A percentile compares a stretch with the other conserved stretches of the same genome.
Evolutionary conservation across 1,284 basidiomycete species (phyloP).

Genomic region (Tilletia walkeri): DNA sequence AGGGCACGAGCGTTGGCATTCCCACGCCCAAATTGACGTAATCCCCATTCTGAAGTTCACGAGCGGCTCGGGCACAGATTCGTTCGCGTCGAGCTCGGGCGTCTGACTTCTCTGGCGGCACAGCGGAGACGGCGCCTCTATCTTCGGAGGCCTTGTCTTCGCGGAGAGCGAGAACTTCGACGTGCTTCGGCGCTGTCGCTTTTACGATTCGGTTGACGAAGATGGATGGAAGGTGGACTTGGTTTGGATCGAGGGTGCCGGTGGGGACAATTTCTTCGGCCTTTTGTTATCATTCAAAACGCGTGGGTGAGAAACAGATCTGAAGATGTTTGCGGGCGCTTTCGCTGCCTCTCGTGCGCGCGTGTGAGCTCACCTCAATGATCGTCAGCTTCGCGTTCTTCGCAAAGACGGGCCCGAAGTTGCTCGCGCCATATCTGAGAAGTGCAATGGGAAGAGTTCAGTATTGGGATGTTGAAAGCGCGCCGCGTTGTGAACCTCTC

Average conservation of each 20-base stretch:
- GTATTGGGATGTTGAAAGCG: too few relatives aligned
- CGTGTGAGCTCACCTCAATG: slow-evolving; percentile 67
- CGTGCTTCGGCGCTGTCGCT: slow-evolving; percentile 60
- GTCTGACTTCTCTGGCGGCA: slow-evolving; percentile 61
- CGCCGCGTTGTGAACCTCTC: too few relatives aligned
- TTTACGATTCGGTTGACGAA: slow-evolving; percentile 83
- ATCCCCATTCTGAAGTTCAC: slow-evolving; percentile 85
- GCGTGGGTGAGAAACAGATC: slow-evolving; percentile 10
- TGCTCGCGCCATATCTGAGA: slow-evolving; percentile 77
- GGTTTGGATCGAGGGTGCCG: slow-evolving; percentile 77
- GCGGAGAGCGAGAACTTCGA: slow-evolving; percentile 43
- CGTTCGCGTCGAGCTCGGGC: slow-evolving; percentile 65
- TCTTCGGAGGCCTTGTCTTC: slow-evolving; percentile 46
- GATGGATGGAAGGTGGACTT: slow-evolving; percentile 66
- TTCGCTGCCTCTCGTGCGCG: slow-evolving; percentile 11
- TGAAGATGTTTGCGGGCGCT: not conserved
- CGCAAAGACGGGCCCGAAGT: slow-evolving; percentile 83
- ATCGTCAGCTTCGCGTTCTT: slow-evolving; percentile 86
- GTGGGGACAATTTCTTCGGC: slow-evolving; percentile 88
- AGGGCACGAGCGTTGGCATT: slow-evolving; percentile 88
- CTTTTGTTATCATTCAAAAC: slow-evolving; percentile 56
- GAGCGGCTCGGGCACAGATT: slow-evolving; percentile 81
- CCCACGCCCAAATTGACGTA: slow-evolving; percentile 72
- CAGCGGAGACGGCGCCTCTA: slow-evolving; percentile 33
- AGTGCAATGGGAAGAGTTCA: not conserved